Conservation (phyloP, 2,329 filamentous ascomycete genomes). For the Dactylellina haptotyla region DNA sequence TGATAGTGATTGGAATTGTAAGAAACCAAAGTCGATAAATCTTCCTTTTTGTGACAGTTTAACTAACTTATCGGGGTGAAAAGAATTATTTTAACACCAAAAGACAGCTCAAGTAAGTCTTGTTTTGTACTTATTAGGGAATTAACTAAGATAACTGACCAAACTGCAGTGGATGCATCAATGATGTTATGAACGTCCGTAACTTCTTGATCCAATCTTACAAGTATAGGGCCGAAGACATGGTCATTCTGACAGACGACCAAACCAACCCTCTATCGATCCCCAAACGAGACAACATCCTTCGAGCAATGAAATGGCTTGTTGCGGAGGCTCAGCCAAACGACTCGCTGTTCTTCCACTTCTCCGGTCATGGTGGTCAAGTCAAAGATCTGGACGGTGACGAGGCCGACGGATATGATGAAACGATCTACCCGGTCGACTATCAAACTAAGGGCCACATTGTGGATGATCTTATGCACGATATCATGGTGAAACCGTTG, state of each 20-base stretch:
- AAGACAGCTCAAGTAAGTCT: slow-evolving; percentile 44
- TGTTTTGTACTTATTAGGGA: background rate
- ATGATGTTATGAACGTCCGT: slow-evolving; percentile 98
- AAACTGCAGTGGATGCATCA: slow-evolving; percentile 80
- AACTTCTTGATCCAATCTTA: slow-evolving; percentile 87
- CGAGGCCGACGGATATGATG: slow-evolving; percentile 82
- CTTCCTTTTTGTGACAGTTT: background rate
- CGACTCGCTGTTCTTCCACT: slow-evolving; percentile 97
- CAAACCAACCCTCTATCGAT: slow-evolving; percentile 98
- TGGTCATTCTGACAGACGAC: slow-evolving; percentile 96
- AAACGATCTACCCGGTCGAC: slow-evolving; percentile 85
- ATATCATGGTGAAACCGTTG: slow-evolving; percentile 73
- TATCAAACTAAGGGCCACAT: slow-evolving; percentile 83
- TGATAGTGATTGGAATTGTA: slow-evolving; percentile 52
- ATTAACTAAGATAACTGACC: slow-evolving; percentile 9
- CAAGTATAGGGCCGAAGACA: slow-evolving; percentile 92
- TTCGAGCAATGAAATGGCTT: slow-evolving; percentile 97
- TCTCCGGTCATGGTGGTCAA: slow-evolving; percentile 82
- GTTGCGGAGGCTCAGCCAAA: slow-evolving; percentile 92
- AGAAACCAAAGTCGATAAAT: too few species aligned
- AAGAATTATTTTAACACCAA: slow-evolving; percentile 53
- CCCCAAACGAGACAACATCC: slow-evolving; percentile 92
- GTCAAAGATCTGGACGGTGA: slow-evolving; percentile 81
- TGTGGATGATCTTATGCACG: slow-evolving; percentile 83
- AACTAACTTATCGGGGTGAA: slow-evolving; percentile 27